Conservation (phyloP, 345 rosid species). For the Euphorbia lathyris region DNA sequence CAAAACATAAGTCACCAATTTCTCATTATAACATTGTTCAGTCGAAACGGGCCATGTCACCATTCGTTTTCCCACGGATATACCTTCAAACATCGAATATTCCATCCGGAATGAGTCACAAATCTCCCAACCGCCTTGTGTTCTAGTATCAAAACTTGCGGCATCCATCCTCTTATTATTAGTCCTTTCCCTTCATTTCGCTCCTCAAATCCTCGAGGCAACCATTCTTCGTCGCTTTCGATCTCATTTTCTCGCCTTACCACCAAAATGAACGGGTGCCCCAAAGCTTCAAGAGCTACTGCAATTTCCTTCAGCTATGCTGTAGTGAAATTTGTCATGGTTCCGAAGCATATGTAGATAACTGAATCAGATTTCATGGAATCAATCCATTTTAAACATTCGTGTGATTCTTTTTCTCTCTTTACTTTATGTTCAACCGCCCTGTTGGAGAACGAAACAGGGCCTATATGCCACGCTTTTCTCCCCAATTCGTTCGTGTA, state of each 20-base stretch:
- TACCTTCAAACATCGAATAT: too few relatives aligned
- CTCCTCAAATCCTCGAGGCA: background rate
- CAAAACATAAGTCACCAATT: too few relatives aligned
- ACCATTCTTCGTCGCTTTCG: background rate
- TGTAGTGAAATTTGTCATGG: slow-evolving; percentile 16
- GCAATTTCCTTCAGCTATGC: slow-evolving; percentile 37
- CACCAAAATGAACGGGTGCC: background rate
- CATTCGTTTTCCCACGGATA: too few relatives aligned
- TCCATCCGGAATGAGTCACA: too few relatives aligned
- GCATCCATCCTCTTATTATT: background rate
- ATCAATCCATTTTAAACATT: slow-evolving; percentile 41
- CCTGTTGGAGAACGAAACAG: slow-evolving; percentile 23
- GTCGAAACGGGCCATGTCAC: too few relatives aligned
- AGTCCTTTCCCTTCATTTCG: background rate
- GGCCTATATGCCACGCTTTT: slow-evolving; percentile 39
- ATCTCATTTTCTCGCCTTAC: background rate
- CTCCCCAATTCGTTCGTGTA: background rate
- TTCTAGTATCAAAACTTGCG: too few relatives aligned
- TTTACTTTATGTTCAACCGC: slow-evolving; percentile 2
- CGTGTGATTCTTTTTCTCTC: slow-evolving; percentile 23
- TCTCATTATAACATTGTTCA: too few relatives aligned
- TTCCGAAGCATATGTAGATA: slow-evolving; percentile 40
- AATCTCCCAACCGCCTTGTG: too few relatives aligned
- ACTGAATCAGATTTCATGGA: slow-evolving; percentile 33
- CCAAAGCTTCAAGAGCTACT: slow-evolving; percentile 33